Evolutionary conservation across 2,329 filamentous ascomycete genomes (phyloP).

Genomic region (Falciphora oryzae): DNA sequence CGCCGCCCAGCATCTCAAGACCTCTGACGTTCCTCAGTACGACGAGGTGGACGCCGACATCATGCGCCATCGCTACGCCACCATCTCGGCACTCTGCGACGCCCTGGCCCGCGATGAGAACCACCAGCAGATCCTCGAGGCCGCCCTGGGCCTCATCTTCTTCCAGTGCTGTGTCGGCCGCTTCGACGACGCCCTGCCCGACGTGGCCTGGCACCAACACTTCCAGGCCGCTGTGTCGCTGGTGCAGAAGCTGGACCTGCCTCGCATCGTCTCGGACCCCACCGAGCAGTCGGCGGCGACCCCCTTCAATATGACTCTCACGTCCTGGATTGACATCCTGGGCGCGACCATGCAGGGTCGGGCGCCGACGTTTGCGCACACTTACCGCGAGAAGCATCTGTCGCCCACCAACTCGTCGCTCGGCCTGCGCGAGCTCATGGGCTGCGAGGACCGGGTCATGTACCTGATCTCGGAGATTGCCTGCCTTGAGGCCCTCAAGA

Average conservation of each 20-base stretch:
- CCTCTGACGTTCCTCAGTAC: conserved; percentile 57
- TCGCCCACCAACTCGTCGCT: conserved; percentile 54
- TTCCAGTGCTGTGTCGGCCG: conserved; percentile 90
- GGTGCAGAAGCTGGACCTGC: conserved; percentile 78
- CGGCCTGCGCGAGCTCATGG: conserved; percentile 89
- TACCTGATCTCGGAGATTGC: conserved; percentile 97
- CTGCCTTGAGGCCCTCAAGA: conserved; percentile 85
- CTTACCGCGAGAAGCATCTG: conserved; percentile 92
- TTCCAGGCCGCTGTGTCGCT: conserved; percentile 86
- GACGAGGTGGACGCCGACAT: conserved; percentile 86
- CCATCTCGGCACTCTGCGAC: conserved; percentile 79
- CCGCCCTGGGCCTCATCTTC: conserved; percentile 90
- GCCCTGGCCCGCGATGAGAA: conserved; percentile 74
- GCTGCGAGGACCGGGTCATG: conserved; percentile 95
- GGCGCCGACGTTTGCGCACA: conserved; percentile 83
- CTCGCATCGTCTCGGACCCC: conserved; percentile 57
- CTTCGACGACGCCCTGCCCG: conserved; percentile 75
- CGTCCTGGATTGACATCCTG: conserved; percentile 94
- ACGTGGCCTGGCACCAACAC: conserved; percentile 96
- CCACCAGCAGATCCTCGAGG: conserved; percentile 84
- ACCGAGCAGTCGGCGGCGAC: conserved; percentile 56
- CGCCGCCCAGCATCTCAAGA: conserved; percentile 86
- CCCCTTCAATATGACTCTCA: conserved; percentile 92
- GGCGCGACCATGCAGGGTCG: conserved; percentile 87
- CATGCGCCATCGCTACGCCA: conserved; percentile 83